phyloP scores from a whole-genome alignment of 2,329 filamentous ascomycete genomes.

The Sclerotinia subarctica region DNA sequence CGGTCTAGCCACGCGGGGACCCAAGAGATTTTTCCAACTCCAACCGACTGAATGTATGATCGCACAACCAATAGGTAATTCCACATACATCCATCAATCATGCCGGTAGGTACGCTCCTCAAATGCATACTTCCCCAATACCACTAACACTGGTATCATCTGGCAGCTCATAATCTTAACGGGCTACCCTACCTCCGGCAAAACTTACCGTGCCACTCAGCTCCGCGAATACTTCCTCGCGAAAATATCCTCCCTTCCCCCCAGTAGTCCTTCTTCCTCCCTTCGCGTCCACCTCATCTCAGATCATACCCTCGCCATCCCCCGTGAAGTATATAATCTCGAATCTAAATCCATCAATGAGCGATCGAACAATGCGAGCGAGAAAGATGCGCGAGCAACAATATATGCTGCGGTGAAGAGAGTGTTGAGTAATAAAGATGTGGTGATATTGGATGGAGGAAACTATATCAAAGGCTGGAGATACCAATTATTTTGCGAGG shows the following conservation, averaged over 20 bases:
- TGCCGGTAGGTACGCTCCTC: conserved; percentile 12
- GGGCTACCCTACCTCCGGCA: conserved; percentile 66
- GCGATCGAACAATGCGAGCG: conserved; percentile 68
- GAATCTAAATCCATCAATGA: conserved; percentile 55
- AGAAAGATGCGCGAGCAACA: conserved; percentile 77
- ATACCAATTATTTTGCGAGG: conserved; percentile 82
- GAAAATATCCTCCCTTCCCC: conserved; percentile 41
- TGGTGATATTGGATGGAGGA: conserved; percentile 75
- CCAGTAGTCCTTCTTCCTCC: conserved; percentile 36
- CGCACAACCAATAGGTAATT: not conserved
- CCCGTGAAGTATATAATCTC: conserved; percentile 68
- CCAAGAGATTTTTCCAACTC: conserved; percentile 15
- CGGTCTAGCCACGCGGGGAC: not conserved
- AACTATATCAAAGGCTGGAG: conserved; percentile 92
- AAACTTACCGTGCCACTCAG: conserved; percentile 63
- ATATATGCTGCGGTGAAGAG: conserved; percentile 78
- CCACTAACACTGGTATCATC: not conserved
- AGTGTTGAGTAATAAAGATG: conserved; percentile 65
- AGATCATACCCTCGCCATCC: conserved; percentile 67
- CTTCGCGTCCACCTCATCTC: conserved; percentile 72
- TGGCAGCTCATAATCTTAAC: conserved; percentile 64
- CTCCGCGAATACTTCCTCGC: conserved; percentile 64
- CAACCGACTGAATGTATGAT: not conserved
- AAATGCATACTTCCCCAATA: not conserved
- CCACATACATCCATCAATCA: conserved; percentile 7